Percentiles rank a stretch among this genome's conserved stretches.
phyloP scores from a whole-genome alignment of 2,329 filamentous ascomycete genomes.

The Coleophoma eucalyptorum region DNA sequence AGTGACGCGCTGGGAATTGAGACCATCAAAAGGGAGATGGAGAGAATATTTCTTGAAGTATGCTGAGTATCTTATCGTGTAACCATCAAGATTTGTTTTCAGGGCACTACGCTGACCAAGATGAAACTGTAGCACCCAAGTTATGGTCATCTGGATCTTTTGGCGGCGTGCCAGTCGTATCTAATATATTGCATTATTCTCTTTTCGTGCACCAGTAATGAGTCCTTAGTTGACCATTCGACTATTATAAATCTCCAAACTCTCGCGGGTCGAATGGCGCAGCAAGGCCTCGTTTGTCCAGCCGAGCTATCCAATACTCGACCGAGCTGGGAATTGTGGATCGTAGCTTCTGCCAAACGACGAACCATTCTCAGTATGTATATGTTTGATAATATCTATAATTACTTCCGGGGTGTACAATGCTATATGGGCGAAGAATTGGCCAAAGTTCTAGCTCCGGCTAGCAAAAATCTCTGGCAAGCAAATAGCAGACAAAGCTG shows the following conservation, averaged over 20 bases:
- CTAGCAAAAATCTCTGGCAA: conserved; percentile 39
- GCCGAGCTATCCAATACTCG: conserved; percentile 34
- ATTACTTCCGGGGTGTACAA: conserved; percentile 36
- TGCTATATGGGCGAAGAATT: conserved; percentile 47
- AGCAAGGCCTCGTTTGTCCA: conserved; percentile 37
- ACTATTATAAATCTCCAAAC: conserved; percentile 49
- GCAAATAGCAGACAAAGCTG: conserved; percentile 32
- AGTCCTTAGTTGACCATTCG: too few relatives aligned
- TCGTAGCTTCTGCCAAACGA: conserved; percentile 47
- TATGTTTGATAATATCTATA: conserved; percentile 46
- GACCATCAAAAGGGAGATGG: too few relatives aligned
- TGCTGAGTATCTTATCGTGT: too few relatives aligned
- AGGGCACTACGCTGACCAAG: too few relatives aligned
- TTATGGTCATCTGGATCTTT: too few relatives aligned
- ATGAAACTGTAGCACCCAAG: too few relatives aligned
- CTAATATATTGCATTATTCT: too few relatives aligned
- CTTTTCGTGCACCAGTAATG: too few relatives aligned
- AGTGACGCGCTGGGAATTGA: too few relatives aligned
- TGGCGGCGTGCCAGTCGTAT: too few relatives aligned
- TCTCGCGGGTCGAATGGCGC: conserved; percentile 36
- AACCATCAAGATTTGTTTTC: too few relatives aligned
- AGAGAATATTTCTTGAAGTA: too few relatives aligned
- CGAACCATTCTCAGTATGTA: conserved; percentile 49
- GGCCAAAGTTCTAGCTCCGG: conserved; percentile 36
- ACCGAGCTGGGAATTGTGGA: conserved; percentile 50